phyloP scores from a whole-genome alignment of 2,329 filamentous ascomycete genomes.

The Epicoccum sorghinum region DNA sequence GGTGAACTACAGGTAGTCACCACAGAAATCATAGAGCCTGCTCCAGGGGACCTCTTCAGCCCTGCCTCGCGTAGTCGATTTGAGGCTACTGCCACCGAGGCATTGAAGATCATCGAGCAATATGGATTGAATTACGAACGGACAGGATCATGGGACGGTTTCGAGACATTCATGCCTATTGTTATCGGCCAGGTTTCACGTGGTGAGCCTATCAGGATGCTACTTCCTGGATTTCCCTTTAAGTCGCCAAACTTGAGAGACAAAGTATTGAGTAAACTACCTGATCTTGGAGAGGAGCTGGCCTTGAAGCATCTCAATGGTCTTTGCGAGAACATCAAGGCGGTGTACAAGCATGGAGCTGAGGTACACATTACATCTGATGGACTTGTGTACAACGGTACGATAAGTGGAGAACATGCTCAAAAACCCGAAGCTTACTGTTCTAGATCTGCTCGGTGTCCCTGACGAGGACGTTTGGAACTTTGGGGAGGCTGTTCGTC shows the following conservation, averaged over 20 bases:
- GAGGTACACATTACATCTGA: constrained; percentile 53
- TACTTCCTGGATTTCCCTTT: constrained; percentile 66
- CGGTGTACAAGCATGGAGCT: constrained; percentile 50
- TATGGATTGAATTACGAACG: constrained; percentile 35
- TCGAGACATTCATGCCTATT: constrained; percentile 28
- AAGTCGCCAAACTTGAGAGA: constrained; percentile 63
- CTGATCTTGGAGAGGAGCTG: constrained; percentile 53
- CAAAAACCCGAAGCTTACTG: neutral
- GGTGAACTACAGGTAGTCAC: constrained; percentile 1
- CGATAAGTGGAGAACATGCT: neutral
- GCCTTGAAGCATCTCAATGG: constrained; percentile 52
- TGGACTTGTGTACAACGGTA: constrained; percentile 51
- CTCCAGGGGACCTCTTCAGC: too few relatives aligned
- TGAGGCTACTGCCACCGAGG: constrained; percentile 20
- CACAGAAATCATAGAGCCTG: constrained; percentile 1
- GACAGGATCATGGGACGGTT: constrained; percentile 31
- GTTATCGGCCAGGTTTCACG: constrained; percentile 27
- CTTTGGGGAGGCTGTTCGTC: constrained; percentile 33
- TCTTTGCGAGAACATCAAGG: constrained; percentile 49
- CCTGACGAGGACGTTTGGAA: constrained; percentile 52
- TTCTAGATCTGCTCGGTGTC: constrained; percentile 50
- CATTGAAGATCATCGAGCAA: constrained; percentile 28
- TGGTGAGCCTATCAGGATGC: constrained; percentile 30
- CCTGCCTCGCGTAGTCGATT: neutral
- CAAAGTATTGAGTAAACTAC: constrained; percentile 60